These are phyloP conservation scores for Colletotrichum liriopes DNA, from an alignment of 2,329 filamentous ascomycete genomes.

Conservation along the genomic window DNA sequence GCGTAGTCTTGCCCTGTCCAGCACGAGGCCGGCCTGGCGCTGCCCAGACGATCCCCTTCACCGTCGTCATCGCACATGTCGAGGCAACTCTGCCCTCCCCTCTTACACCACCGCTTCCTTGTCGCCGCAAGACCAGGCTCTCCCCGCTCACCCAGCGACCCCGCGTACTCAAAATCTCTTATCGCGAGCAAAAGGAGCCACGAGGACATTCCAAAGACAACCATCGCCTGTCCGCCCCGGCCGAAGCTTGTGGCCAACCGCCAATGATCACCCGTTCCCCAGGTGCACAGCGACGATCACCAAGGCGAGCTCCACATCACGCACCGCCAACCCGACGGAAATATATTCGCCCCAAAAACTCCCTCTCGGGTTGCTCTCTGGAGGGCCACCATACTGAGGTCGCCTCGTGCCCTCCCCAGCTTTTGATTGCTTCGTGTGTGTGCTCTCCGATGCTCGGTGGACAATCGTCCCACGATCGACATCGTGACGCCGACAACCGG, in stretches of 20 bases:
- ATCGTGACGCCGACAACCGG: conserved; percentile 22
- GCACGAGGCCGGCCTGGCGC: neutral
- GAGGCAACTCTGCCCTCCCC: conserved; percentile 22
- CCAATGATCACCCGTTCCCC: conserved; percentile 16
- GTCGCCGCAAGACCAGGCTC: conserved; percentile 27
- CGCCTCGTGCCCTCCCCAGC: neutral
- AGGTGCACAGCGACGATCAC: conserved; percentile 31
- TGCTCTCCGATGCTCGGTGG: conserved; percentile 23
- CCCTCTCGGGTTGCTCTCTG: conserved; percentile 19
- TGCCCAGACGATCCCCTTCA: neutral
- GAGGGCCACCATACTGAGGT: neutral
- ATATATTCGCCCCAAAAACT: conserved; percentile 18
- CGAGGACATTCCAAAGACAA: conserved; percentile 29
- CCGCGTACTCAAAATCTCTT: conserved; percentile 34
- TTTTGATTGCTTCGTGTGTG: neutral
- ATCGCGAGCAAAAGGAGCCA: conserved; percentile 27
- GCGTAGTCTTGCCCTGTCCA: conserved; percentile 1
- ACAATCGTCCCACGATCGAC: conserved; percentile 12
- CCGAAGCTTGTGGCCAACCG: conserved; percentile 15
- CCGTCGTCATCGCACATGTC: conserved; percentile 34
- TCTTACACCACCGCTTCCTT: conserved; percentile 23
- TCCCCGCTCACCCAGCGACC: conserved; percentile 31
- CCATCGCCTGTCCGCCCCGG: conserved; percentile 37
- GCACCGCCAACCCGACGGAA: conserved; percentile 13
- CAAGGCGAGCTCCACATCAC: conserved; percentile 19